These are phyloP conservation scores for Canavalia gladiata DNA, from an alignment of 306 rosid genomes.

Conservation along the genomic window DNA sequence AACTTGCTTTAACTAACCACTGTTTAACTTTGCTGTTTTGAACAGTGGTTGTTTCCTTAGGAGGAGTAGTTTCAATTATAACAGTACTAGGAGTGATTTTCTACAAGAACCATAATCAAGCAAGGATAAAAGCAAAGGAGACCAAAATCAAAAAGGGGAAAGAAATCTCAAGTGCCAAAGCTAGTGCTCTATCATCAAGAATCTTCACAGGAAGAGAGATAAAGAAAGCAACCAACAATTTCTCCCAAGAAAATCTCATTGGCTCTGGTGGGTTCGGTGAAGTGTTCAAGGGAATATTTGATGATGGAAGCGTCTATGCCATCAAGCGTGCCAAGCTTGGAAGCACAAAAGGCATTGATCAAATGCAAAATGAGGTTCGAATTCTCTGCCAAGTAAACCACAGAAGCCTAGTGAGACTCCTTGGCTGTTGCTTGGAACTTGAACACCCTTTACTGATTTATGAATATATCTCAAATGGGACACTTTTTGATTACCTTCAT, in stretches of 20 bases:
- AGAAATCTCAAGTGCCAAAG: conserved; percentile 47
- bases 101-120: conserved; percentile 43
- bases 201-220: conserved; percentile 62
- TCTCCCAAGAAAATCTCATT: conserved; percentile 57
- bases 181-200: conserved; percentile 56
- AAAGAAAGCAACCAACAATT: conserved; percentile 61
- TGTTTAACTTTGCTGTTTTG: not conserved
- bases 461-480: conserved; percentile 61
- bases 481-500: conserved; percentile 66
- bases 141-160: conserved; percentile 32
- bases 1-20: not conserved
- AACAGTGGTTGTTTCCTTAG: conserved; percentile 43
- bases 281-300: conserved; percentile 61
- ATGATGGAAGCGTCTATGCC: conserved; percentile 54
- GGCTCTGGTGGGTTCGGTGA: conserved; percentile 64
- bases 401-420: conserved; percentile 61
- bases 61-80: not conserved
- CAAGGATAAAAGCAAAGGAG: conserved; percentile 22
- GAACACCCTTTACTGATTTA: conserved; percentile 58
- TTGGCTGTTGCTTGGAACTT: conserved; percentile 64
- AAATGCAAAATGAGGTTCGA: conserved; percentile 63
- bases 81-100: conserved; percentile 24
- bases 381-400: conserved; percentile 72
- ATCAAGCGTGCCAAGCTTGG: conserved; percentile 65
- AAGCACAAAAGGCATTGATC: conserved; percentile 61